Percentiles rank a stretch among this genome's conserved stretches.
These are phyloP conservation scores for Colletotrichum liriopes DNA, from an alignment of 2,329 filamentous ascomycete species.

Conservation along the genomic window DNA sequence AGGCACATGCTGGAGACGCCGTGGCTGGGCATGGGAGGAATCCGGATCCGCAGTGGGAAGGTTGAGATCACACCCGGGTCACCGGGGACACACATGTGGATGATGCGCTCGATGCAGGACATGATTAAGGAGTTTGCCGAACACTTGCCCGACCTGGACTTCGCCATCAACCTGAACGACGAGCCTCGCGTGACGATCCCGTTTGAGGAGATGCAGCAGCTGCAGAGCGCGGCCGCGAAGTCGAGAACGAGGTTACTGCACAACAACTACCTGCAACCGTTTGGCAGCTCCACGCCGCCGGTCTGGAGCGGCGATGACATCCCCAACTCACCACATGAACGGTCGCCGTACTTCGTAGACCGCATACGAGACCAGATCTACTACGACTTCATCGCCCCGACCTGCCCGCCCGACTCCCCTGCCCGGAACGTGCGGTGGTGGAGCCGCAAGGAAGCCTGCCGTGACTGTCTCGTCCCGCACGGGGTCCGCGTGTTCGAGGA, in stretches of 20 bases:
- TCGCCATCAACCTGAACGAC: conserved; percentile 78
- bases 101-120: conserved; percentile 61
- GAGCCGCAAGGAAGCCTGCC: conserved; percentile 55
- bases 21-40: conserved; percentile 57
- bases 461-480: conserved; percentile 54
- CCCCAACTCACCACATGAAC: background rate
- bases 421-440: conserved; percentile 59
- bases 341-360: conserved; percentile 43
- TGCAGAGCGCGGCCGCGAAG: background rate
- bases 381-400: conserved; percentile 54
- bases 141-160: conserved; percentile 83
- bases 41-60: conserved; percentile 74
- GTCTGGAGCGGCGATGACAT: conserved; percentile 41
- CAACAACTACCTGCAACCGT: background rate
- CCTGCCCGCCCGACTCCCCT: conserved; percentile 64
- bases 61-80: conserved; percentile 58
- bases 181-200: conserved; percentile 49
- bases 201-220: conserved; percentile 13
- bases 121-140: conserved; percentile 79
- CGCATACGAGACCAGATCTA: conserved; percentile 50
- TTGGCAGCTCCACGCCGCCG: conserved; percentile 19
- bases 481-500: conserved; percentile 49
- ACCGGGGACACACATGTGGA: conserved; percentile 52
- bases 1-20: conserved; percentile 51
- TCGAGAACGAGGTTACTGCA: background rate